Percentiles rank a stretch among this genome's conserved stretches.
phyloP scores from a whole-genome alignment of 2,329 filamentous ascomycete genomes.

The Paramyrothecium roridum region DNA sequence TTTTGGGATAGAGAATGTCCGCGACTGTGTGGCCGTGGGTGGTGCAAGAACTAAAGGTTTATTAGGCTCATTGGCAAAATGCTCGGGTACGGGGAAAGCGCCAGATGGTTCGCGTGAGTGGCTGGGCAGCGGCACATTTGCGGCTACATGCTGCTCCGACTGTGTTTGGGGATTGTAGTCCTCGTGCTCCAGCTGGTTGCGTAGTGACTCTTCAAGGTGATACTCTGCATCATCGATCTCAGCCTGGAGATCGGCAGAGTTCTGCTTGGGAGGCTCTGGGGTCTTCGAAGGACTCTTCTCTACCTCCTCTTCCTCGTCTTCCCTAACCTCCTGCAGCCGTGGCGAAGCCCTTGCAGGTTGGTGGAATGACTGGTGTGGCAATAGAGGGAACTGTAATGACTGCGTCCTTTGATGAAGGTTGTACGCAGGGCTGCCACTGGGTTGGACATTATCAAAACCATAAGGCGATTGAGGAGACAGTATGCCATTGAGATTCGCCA shows the following conservation, averaged over 20 bases:
- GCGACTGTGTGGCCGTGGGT: slow-evolving; percentile 71
- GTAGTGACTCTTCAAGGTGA: slow-evolving; percentile 75
- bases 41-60: slow-evolving; percentile 61
- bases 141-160: slow-evolving; percentile 17
- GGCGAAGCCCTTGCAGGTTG: slow-evolving; percentile 55
- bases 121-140: slow-evolving; percentile 18
- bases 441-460: slow-evolving; percentile 46
- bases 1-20: slow-evolving; percentile 69
- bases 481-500: slow-evolving; percentile 49
- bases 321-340: slow-evolving; percentile 68
- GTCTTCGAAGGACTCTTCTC: slow-evolving; percentile 53
- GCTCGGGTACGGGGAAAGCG: slow-evolving; percentile 44
- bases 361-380: slow-evolving; percentile 56
- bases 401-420: slow-evolving; percentile 55
- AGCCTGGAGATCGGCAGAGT: slow-evolving; percentile 72
- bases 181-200: slow-evolving; percentile 74
- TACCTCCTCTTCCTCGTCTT: slow-evolving; percentile 63
- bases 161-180: slow-evolving; percentile 67
- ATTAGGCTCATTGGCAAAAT: slow-evolving; percentile 51
- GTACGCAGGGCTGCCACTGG: slow-evolving; percentile 35
- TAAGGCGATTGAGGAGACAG: slow-evolving; percentile 65
- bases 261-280: slow-evolving; percentile 44
- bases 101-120: slow-evolving; percentile 44
- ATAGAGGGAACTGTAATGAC: slow-evolving; percentile 55
- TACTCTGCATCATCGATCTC: slow-evolving; percentile 86